Conservation (phyloP, 495 filamentous ascomycete species). For the Talaromyces proteolyticus region DNA sequence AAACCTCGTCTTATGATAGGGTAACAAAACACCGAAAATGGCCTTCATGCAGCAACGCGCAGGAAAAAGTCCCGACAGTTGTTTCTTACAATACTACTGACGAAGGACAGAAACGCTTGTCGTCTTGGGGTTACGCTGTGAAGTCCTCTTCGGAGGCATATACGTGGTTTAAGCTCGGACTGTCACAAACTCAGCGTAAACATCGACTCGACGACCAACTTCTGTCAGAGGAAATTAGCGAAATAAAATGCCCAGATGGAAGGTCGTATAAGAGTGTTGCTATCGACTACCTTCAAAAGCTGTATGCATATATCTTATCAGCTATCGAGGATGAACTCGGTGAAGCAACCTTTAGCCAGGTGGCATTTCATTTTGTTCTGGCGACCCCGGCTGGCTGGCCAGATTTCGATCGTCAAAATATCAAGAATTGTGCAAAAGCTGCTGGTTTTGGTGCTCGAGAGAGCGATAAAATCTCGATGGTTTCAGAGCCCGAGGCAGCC, state of each 20-base stretch:
- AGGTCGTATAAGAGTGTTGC: constrained; percentile 24
- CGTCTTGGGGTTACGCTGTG: constrained; percentile 5
- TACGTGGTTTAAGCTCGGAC: constrained; percentile 18
- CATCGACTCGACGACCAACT: constrained; percentile 11
- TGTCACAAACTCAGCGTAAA: neutral
- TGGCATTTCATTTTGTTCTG: constrained; percentile 18
- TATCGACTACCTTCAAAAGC: constrained; percentile 32
- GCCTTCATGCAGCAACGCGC: neutral
- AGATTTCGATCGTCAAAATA: constrained; percentile 9
- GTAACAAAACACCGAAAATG: neutral
- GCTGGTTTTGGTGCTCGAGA: constrained; percentile 41
- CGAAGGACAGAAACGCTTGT: too few species aligned
- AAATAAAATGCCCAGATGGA: constrained; percentile 8
- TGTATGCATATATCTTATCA: constrained; percentile 35
- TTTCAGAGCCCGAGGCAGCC: constrained; percentile 57
- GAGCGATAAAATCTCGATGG: constrained; percentile 31
- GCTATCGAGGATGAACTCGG: constrained; percentile 11
- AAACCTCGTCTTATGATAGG: neutral
- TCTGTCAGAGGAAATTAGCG: constrained; percentile 4
- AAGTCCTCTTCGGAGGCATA: constrained; percentile 6
- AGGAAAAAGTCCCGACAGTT: constrained; percentile 1
- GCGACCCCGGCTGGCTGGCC: constrained; percentile 19
- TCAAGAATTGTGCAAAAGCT: constrained; percentile 25
- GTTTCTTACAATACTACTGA: neutral
- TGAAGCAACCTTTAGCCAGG: constrained; percentile 17